Conservation (phyloP, 1,284 basidiomycete species). For the Apiotrichum gamsii region DNA sequence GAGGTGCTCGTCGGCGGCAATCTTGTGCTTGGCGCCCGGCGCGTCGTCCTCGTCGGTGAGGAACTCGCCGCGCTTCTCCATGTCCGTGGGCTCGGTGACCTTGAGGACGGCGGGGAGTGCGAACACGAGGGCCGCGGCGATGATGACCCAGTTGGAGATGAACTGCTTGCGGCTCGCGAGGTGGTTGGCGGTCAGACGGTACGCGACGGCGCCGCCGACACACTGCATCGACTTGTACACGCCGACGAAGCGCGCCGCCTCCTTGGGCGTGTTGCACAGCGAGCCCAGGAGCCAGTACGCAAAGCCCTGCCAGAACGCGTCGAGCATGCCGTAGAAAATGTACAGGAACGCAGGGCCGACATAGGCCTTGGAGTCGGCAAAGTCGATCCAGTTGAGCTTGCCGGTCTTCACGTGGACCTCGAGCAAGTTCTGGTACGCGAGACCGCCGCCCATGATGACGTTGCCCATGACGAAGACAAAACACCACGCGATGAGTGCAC, state of each 20-base stretch:
- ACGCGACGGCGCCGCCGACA: conserved; percentile 18
- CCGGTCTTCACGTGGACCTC: conserved; percentile 2
- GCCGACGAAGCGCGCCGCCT: conserved; percentile 21
- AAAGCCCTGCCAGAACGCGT: conserved; percentile 39
- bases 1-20: neutral
- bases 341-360: conserved; percentile 28
- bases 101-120: conserved; percentile 18
- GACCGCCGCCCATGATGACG: conserved; percentile 25
- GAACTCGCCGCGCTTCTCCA: conserved; percentile 14
- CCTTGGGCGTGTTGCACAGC: conserved; percentile 20
- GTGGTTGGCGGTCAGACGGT: conserved; percentile 14
- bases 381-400: conserved; percentile 13
- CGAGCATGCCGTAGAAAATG: conserved; percentile 36
- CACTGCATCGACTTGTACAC: conserved; percentile 23
- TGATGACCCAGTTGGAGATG: conserved; percentile 22
- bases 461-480: conserved; percentile 24
- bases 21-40: conserved; percentile 9
- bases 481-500: conserved; percentile 23
- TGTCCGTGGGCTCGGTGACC: conserved; percentile 19
- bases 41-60: conserved; percentile 12
- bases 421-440: conserved; percentile 15
- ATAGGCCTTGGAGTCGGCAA: conserved; percentile 18
- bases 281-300: conserved; percentile 31
- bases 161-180: conserved; percentile 18
- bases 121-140: conserved; percentile 12